Percentiles rank a stretch among this genome's conserved stretches.
phyloP scores from a whole-genome alignment of 768 basidiomycete species.

The Termitomyces sp. region DNA sequence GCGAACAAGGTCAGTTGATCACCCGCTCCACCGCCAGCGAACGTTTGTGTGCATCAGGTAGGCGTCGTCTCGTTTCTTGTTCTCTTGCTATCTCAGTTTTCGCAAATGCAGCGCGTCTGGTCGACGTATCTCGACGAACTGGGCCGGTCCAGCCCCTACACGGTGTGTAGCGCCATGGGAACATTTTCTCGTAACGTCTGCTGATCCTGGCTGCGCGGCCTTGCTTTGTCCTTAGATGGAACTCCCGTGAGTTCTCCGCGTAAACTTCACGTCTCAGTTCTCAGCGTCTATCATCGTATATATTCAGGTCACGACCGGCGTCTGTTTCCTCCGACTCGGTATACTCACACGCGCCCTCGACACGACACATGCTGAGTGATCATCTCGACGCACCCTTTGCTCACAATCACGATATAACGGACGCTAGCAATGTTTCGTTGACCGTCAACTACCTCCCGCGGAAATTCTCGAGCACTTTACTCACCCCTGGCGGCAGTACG shows the following conservation, averaged over 20 bases:
- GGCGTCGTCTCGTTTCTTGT: not conserved
- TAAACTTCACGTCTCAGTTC: conserved; percentile 8
- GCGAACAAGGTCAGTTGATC: not conserved
- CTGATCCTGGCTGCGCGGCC: conserved; percentile 1
- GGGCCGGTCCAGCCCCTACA: conserved; percentile 1
- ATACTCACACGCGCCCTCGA: conserved; percentile 41
- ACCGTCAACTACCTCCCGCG: conserved; percentile 57
- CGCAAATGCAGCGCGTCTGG: conserved; percentile 46
- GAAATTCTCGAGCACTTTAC: conserved; percentile 48
- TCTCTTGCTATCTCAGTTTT: not conserved
- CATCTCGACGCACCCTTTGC: conserved; percentile 32
- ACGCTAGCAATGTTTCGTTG: conserved; percentile 18
- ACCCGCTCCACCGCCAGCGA: not conserved
- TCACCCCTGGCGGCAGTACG: conserved; percentile 27
- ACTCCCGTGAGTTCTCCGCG: conserved; percentile 9
- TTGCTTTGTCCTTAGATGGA: conserved; percentile 9
- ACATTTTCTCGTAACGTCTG: conserved; percentile 3
- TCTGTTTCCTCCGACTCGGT: conserved; percentile 36
- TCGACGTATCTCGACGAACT: conserved; percentile 40
- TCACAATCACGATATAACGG: not conserved
- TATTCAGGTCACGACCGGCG: conserved; percentile 27
- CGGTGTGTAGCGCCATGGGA: conserved; percentile 16
- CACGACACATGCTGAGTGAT: conserved; percentile 40
- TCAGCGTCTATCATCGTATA: conserved; percentile 9
- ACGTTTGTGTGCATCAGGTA: not conserved